Evolutionary conservation across 2,329 filamentous ascomycete genomes (phyloP).

Genomic region (Laburnicola sp.): DNA sequence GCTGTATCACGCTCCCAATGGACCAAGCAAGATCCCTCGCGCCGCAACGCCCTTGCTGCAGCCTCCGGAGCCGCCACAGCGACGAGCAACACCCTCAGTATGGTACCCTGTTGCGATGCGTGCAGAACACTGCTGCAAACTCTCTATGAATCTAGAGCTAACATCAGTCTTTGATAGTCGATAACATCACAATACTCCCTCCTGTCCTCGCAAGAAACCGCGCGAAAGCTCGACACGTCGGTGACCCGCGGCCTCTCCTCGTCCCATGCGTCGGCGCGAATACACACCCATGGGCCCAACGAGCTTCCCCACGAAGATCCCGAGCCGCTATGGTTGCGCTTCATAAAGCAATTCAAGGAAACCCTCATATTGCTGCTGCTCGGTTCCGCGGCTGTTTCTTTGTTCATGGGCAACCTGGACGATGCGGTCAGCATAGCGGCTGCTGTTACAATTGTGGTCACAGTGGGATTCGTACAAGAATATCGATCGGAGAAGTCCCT

Average conservation of each 20-base stretch:
- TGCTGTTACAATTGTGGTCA: conserved; percentile 94
- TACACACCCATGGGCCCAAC: conserved; percentile 83
- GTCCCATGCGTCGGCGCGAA: conserved; percentile 75
- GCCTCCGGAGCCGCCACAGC: conserved; percentile 30
- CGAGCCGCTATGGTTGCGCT: conserved; percentile 92
- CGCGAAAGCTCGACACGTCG: conserved; percentile 78
- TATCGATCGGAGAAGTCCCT: conserved; percentile 97
- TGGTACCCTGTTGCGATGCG: conserved; percentile 3
- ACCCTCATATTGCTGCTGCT: conserved; percentile 91
- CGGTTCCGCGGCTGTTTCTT: conserved; percentile 82
- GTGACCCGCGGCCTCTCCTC: conserved; percentile 78
- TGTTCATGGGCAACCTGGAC: conserved; percentile 89
- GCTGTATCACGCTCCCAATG: conserved; percentile 55
- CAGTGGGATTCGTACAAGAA: conserved; percentile 94
- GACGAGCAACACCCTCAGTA: conserved; percentile 40
- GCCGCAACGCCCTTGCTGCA: conserved; percentile 35
- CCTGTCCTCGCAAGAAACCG: conserved; percentile 77
- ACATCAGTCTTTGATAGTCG: conserved; percentile 27
- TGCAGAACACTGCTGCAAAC: not conserved
- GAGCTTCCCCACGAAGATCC: conserved; percentile 93
- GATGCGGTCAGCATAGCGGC: conserved; percentile 95
- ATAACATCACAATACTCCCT: conserved; percentile 60
- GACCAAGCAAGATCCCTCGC: conserved; percentile 32
- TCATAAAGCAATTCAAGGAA: conserved; percentile 95
- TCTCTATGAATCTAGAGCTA: conserved; percentile 10